Base-by-base conservation (phyloP, 2,329 filamentous ascomycete genomes). In the Elsinoe batatas region DNA sequence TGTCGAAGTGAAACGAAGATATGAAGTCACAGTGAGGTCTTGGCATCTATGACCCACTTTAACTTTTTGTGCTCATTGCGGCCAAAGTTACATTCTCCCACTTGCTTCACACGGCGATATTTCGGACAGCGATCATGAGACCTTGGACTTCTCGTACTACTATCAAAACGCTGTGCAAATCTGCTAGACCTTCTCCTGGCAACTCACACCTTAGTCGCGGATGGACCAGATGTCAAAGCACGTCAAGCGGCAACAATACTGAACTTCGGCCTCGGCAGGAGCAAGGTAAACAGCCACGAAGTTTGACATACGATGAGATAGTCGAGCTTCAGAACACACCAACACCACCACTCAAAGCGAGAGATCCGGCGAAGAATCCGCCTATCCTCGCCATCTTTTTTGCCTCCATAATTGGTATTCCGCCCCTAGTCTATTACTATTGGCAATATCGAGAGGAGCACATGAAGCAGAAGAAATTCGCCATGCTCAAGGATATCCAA, bases 381-480 rank as follows among this genome's bases (percentile, higher is more conserved):
- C 42, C 56, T 30, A 15, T 49, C 17, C 38, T 60, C 11, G 44
- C 43, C 12, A 37, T 60, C 4, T 18, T 58, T 17, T 56, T 65
- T 3, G 61, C 54, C 8, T 54, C 62, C n/a, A 13, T 68, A 5
- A 30, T 66, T 18, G 53, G 58, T 1, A 61, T 60, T 35, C 66
- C 66, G 3, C 56, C 61, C 8, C 58, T 65, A 8, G 54, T 59
- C 5, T 67, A 64, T 22, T 66, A 58, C 46, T 68, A 67, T 59
- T 67, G 63, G 57, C 56, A 66, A 53, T 60, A 67, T 53, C 59
- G 67, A 15, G 64, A 64, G 38, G 59, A 61, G 55, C 66, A 68
- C 50, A 68, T 68, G 67, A 61, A 62, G 11, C 56, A 62, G 56
- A 65, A 67, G 59, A 66, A 65, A 59, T 56, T 64, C 57, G 58